Evolutionary conservation across 768 basidiomycete genomes (phyloP), one percentile per base, ranked within the genome.

Genomic region (Tephrocybe sp.): DNA sequence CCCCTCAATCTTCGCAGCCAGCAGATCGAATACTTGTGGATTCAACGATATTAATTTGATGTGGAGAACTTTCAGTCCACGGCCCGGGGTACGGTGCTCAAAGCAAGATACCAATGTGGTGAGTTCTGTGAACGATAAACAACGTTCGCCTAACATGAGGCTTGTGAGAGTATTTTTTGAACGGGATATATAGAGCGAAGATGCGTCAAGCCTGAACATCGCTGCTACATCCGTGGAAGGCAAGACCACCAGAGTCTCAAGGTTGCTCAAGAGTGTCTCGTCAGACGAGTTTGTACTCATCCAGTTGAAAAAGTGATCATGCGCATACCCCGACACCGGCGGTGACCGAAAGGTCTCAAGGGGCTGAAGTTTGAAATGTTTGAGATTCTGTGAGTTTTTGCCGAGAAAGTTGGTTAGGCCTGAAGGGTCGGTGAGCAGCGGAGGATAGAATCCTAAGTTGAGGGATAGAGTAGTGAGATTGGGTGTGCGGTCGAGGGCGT

Each of bases 1-100:
- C 5, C 57, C 57, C 10, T 57, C 58, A 1, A 65, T 38, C 27
- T 54, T 56, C 43, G 45, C 46, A 13, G 61, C 59, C 5, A 65
- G 37, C 21, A 65, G 53, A 31, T 61, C 59, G 23, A 64, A 64
- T 8, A 65, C 55, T 30, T 61, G 53, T 12, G 52, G 56, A 33
- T 50, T 59, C 51, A 61, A 54, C 13, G 54, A 55, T n/a, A 57
- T 51, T 13, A 60, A 54, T 27, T 61, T 56, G n/a, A 62, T 39
- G 8, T 54, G 52, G 1, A 64, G 52, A 5, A 49, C 21, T 43
- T 55, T 44, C 12, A 64, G 52, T 4, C 60, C 57, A 4, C 45
- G 30, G 12, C 54, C 49, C 11, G 49, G 43, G 1, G 52, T 36
- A 2, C 58, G 56, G 40, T 59, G 54, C 9, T 52, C 33, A 38